phyloP scores from a whole-genome alignment of 2,329 filamentous ascomycete genomes.

The Cytospora leucostoma region DNA sequence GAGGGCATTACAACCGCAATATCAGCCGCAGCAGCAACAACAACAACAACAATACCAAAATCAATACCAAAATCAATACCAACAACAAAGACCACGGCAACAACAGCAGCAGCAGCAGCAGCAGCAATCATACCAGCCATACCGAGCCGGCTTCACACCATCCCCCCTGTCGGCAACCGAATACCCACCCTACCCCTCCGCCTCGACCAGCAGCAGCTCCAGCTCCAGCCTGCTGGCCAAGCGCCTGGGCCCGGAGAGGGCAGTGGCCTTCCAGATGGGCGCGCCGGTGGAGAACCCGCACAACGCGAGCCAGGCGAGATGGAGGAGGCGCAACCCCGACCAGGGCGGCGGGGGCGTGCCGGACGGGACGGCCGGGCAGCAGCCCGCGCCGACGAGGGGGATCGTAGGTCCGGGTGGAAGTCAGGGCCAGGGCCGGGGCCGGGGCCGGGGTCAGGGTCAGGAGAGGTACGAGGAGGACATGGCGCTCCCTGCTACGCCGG shows the following conservation, averaged over 20 bases:
- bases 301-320: conserved; percentile 29
- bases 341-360: conserved; percentile 24
- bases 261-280: conserved; percentile 47
- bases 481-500: conserved; percentile 50
- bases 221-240: conserved; percentile 51
- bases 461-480: conserved; percentile 24
- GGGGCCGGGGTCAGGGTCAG: background rate
- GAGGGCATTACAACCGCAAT: conserved; percentile 6
- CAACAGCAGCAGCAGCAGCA: conserved; percentile 10
- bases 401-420: conserved; percentile 2
- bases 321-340: conserved; percentile 30
- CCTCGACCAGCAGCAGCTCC: conserved; percentile 30
- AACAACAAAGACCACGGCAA: background rate
- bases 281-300: conserved; percentile 32
- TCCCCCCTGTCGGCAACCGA: conserved; percentile 18
- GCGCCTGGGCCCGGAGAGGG: conserved; percentile 51
- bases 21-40: conserved; percentile 6
- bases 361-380: background rate
- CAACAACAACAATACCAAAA: background rate
- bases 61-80: background rate
- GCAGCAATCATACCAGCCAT: background rate
- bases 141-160: conserved; percentile 20
- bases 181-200: background rate
- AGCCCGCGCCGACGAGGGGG: background rate
- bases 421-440: background rate